Evolutionary conservation across 1,284 basidiomycete species (phyloP).

Genomic region (Austroboletus rostrupii): DNA sequence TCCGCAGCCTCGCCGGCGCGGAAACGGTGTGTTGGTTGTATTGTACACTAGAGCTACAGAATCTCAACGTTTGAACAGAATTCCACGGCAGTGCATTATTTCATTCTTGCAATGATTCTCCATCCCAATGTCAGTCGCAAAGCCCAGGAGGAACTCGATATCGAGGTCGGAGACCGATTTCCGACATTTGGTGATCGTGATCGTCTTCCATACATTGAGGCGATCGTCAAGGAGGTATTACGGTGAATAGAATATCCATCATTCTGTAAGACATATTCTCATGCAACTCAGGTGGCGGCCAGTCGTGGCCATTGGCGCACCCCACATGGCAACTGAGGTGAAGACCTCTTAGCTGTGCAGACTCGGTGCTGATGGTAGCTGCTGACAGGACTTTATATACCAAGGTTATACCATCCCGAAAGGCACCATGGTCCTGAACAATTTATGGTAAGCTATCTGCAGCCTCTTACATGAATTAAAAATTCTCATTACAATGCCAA

Average conservation of each 20-base stretch:
- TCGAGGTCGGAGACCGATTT: conserved; percentile 19
- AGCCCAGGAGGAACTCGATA: conserved; percentile 11
- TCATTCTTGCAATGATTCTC: conserved; percentile 9
- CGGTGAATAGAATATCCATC: neutral
- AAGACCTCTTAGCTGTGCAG: too few species aligned
- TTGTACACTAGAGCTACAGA: neutral
- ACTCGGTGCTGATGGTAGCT: neutral
- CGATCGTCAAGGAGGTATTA: conserved; percentile 29
- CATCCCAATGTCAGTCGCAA: conserved; percentile 2
- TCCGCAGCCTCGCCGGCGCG: conserved; percentile 5
- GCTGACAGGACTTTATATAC: conserved; percentile 13
- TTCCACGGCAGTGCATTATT: conserved; percentile 6
- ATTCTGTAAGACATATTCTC: neutral
- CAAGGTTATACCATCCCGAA: conserved; percentile 33
- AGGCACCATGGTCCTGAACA: conserved; percentile 28
- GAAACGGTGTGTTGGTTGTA: conserved; percentile 1
- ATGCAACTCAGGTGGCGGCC: conserved; percentile 7
- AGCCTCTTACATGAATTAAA: neutral
- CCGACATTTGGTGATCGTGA: conserved; percentile 28
- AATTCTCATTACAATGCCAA: neutral
- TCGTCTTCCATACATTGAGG: conserved; percentile 31
- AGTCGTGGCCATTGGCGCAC: conserved; percentile 9
- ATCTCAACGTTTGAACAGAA: neutral
- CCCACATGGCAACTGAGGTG: conserved; percentile 9
- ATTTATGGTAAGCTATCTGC: conserved; percentile 15